These are phyloP conservation scores for Trametes sanguinea DNA, from an alignment of 768 basidiomycete species.

Conservation along the genomic window DNA sequence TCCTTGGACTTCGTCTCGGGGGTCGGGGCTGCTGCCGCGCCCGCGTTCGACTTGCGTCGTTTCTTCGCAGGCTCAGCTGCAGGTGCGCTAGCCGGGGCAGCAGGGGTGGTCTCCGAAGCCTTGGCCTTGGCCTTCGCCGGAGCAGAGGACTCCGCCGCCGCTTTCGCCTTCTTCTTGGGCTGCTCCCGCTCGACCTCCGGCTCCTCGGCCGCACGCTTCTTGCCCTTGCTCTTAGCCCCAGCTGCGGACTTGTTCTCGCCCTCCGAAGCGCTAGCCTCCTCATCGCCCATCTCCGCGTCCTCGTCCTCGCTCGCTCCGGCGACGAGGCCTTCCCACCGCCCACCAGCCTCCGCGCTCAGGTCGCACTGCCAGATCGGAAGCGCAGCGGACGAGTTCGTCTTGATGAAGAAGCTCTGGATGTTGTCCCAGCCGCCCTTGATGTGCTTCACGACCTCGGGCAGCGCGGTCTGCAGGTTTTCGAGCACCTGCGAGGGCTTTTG, in stretches of 20 bases:
- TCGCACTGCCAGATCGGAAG: constrained; percentile 91
- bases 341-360: constrained; percentile 60
- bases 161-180: constrained; percentile 30
- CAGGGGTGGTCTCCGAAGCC: constrained; percentile 30
- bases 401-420: constrained; percentile 85
- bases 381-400: constrained; percentile 80
- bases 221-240: constrained; percentile 27
- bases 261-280: constrained; percentile 22
- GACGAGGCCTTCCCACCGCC: constrained; percentile 58
- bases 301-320: constrained; percentile 30
- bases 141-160: constrained; percentile 23
- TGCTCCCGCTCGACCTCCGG: constrained; percentile 37
- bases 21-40: not conserved
- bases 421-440: constrained; percentile 89
- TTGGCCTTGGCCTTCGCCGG: constrained; percentile 26
- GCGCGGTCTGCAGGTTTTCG: constrained; percentile 73
- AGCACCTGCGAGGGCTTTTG: constrained; percentile 75
- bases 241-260: constrained; percentile 19
- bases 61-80: constrained; percentile 20
- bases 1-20: not conserved
- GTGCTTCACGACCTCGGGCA: constrained; percentile 70
- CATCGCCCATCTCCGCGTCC: constrained; percentile 29
- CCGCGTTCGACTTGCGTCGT: constrained; percentile 18
- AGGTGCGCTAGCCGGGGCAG: constrained; percentile 21
- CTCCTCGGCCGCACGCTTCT: constrained; percentile 35